A percentile compares a stretch with the other conserved stretches of the same genome.
Conservation (phyloP, 805 yeast species). For the Wickerhamiella azyma region DNA sequence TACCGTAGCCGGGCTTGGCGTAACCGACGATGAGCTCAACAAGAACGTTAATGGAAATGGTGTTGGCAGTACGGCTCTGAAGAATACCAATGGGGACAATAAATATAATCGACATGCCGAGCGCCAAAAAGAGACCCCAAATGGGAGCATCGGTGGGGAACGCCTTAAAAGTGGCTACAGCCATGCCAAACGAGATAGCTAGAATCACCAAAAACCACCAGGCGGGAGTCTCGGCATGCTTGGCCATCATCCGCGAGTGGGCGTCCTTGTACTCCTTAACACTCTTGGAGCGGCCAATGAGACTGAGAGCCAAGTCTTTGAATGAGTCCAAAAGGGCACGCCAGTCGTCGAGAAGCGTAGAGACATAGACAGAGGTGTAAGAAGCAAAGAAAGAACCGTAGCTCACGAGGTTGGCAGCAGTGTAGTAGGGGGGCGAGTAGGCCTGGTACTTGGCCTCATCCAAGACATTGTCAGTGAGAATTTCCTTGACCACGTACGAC, state of each 20-base stretch:
- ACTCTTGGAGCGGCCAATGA: not conserved
- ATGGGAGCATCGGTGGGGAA: not conserved
- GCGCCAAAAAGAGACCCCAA: conserved; percentile 49
- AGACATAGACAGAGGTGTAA: conserved; percentile 40
- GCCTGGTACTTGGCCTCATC: conserved; percentile 33
- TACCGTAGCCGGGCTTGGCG: conserved; percentile 47
- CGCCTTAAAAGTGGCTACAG: not conserved
- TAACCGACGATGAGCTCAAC: conserved; percentile 54
- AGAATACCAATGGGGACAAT: conserved; percentile 49
- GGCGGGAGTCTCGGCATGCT: conserved; percentile 40
- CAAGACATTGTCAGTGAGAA: conserved; percentile 31
- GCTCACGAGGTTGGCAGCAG: conserved; percentile 40
- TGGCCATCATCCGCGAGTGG: conserved; percentile 36
- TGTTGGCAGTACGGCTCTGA: conserved; percentile 45
- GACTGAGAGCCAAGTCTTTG: not conserved
- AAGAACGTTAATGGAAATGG: conserved; percentile 45
- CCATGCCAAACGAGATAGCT: not conserved
- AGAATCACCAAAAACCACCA: conserved; percentile 36
- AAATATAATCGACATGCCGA: conserved; percentile 41
- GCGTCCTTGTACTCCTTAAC: conserved; percentile 26
- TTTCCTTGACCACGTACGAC: conserved; percentile 31
- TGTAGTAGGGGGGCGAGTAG: conserved; percentile 44
- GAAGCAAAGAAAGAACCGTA: conserved; percentile 39
- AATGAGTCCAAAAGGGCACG: not conserved
- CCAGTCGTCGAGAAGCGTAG: conserved; percentile 24